These are phyloP conservation scores for Raffaelea albimanens DNA, from an alignment of 2,329 filamentous ascomycete species.

Conservation along the genomic window DNA sequence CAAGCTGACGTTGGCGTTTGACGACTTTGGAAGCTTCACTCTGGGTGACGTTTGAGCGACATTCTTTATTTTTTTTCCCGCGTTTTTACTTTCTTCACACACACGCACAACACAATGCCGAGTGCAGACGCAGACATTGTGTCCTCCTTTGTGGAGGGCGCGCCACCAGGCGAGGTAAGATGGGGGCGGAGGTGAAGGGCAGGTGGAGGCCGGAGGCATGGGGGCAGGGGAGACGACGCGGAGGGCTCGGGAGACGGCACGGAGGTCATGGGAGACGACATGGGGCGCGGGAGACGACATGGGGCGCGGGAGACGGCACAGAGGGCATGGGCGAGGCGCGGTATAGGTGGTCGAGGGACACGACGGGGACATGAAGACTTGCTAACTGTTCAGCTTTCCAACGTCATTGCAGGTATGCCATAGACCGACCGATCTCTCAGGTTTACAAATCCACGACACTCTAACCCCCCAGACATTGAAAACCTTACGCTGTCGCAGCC, in stretches of 20 bases:
- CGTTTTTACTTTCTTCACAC: not conserved
- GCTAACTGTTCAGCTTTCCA: slow-evolving; percentile 7
- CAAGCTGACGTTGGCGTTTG: not conserved
- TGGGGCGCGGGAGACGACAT: too few relatives aligned
- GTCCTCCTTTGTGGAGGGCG: slow-evolving; percentile 84
- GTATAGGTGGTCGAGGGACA: too few relatives aligned
- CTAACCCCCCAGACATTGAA: slow-evolving; percentile 65
- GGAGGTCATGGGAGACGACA: too few relatives aligned
- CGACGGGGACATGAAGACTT: too few relatives aligned
- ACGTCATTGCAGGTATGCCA: slow-evolving; percentile 56
- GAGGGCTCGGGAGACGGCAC: not conserved
- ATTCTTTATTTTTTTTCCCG: too few relatives aligned
- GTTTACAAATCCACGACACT: slow-evolving; percentile 1
- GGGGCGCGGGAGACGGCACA: too few relatives aligned
- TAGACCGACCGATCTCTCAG: not conserved
- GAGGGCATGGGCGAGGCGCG: too few relatives aligned
- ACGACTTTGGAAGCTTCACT: not conserved
- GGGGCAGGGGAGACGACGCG: too few relatives aligned
- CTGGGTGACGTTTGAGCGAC: not conserved
- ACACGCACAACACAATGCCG: slow-evolving; percentile 19
- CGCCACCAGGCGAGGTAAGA: slow-evolving; percentile 89
- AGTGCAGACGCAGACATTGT: slow-evolving; percentile 44
- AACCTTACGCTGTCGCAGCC: slow-evolving; percentile 64
- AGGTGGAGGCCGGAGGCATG: too few relatives aligned
- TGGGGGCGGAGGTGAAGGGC: not conserved